Percentiles rank a stretch among this genome's conserved stretches.
Evolutionary conservation across 2,329 filamentous ascomycete genomes (phyloP).

Genomic region (Ophiostoma piceae): DNA sequence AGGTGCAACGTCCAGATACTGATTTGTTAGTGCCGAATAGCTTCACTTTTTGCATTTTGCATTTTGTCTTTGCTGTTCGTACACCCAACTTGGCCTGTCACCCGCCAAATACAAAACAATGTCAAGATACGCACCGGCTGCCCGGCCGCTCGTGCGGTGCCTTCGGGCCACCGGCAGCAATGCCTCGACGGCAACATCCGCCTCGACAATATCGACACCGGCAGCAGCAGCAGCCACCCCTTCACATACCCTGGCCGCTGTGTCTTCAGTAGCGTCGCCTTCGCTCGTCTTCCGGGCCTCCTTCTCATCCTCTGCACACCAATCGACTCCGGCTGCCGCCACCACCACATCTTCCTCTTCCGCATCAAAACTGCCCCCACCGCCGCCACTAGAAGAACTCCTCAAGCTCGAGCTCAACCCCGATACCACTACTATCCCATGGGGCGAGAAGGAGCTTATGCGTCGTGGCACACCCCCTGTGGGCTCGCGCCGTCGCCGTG

Average conservation of each 20-base stretch:
- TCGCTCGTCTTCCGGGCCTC: background rate
- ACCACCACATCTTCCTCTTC: background rate
- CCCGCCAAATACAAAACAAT: slow-evolving; percentile 16
- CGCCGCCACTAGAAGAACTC: slow-evolving; percentile 26
- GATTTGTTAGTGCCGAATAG: slow-evolving; percentile 10
- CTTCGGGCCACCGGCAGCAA: slow-evolving; percentile 20
- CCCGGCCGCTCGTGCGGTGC: slow-evolving; percentile 27
- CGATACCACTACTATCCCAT: slow-evolving; percentile 59
- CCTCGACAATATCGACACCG: slow-evolving; percentile 14
- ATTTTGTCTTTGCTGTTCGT: background rate
- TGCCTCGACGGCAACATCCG: slow-evolving; percentile 11
- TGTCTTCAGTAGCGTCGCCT: slow-evolving; percentile 6
- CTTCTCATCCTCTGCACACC: slow-evolving; percentile 8
- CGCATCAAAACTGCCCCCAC: slow-evolving; percentile 28
- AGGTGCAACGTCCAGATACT: background rate
- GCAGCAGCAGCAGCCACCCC: background rate
- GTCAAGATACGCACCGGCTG: slow-evolving; percentile 26
- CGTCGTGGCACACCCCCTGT: slow-evolving; percentile 65
- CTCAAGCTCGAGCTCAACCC: slow-evolving; percentile 52
- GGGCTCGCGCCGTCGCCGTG: slow-evolving; percentile 78
- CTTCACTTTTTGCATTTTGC: slow-evolving; percentile 15
- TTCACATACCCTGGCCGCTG: background rate
- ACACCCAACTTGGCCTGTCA: background rate
- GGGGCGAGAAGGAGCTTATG: slow-evolving; percentile 63
- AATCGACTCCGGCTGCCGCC: slow-evolving; percentile 2